Base-by-base conservation (phyloP, 1,139 yeast genomes). In the Taphrina sp. region DNA sequence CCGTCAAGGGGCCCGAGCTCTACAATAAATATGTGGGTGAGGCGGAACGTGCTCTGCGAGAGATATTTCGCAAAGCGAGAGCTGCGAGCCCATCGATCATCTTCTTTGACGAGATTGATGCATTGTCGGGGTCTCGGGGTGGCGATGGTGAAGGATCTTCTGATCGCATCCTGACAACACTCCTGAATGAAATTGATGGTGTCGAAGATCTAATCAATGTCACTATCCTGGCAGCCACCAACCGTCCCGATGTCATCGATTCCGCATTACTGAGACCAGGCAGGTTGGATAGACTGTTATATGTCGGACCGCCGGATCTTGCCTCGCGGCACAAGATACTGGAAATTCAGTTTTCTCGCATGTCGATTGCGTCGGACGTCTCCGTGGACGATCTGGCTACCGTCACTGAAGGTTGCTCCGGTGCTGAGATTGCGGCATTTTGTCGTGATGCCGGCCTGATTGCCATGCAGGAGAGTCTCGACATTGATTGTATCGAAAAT, bases 221-320 rank as follows among this genome's bases (percentile, higher is more conserved):
- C 70, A 92, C 92, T 75, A 97, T 92, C 57, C 90, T 92, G 97
- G 92, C 92, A 73, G 99, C 99, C 46, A 92, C 98, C 20, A 92
- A 94, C 73, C 79, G 98, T 75, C 96, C 96, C 33, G 96, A 92
- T 69, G 92, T 97, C 1, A 79, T 92, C 65, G 98, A 92, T 72
- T 97, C 98, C n/a, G 98, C 98, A 3, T 76, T 92, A 65, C 77
- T 92, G 66, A 85, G 98, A 76, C 98, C 98, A 2, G 98, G 98
- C 63, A 85, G 99, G 77, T 82, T 92, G 72, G 99, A 92, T 73
- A 84, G 98, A 72, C 89, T 90, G 72, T 97, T 92, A 45, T 98
- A 92, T 71, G 92, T 92, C 69, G 85, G 95, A 5, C 75, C 92
- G 65, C 98, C 99, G 5, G 98, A 92, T 69, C 76, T 92, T 62